A percentile compares a stretch with the other conserved stretches of the same genome.
Evolutionary conservation across 768 basidiomycete genomes (phyloP).

Genomic region (Podaxis mareebaensis): DNA sequence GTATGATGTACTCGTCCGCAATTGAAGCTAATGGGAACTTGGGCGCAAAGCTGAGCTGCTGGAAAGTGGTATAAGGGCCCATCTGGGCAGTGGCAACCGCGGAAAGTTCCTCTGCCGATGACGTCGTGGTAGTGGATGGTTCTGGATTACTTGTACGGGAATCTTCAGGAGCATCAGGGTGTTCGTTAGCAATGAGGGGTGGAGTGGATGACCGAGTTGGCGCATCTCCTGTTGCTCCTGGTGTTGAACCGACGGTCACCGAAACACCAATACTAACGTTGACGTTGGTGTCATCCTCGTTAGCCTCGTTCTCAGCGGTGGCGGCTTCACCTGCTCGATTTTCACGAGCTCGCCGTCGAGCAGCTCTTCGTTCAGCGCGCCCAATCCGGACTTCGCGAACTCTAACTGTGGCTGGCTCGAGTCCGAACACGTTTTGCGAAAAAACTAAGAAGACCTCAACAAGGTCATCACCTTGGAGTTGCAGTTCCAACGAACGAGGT

Average conservation of each 20-base stretch:
- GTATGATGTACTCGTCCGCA: conserved; percentile 89
- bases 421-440: conserved; percentile 87
- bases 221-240: conserved; percentile 35
- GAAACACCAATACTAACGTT: conserved; percentile 66
- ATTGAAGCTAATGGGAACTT: conserved; percentile 87
- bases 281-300: conserved; percentile 57
- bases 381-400: conserved; percentile 94
- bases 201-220: conserved; percentile 35
- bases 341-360: conserved; percentile 77
- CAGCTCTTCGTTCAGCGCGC: conserved; percentile 82
- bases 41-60: conserved; percentile 84
- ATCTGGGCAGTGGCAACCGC: conserved; percentile 69
- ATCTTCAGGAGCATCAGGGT: conserved; percentile 39
- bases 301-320: conserved; percentile 38
- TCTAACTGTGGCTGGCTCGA: conserved; percentile 90
- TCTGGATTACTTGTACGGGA: conserved; percentile 32
- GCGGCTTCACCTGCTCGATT: conserved; percentile 52
- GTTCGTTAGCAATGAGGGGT: conserved; percentile 41
- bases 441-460: conserved; percentile 93
- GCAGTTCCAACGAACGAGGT: conserved; percentile 81
- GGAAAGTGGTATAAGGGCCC: conserved; percentile 90
- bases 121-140: conserved; percentile 32
- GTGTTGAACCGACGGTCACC: conserved; percentile 42
- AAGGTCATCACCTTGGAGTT: conserved; percentile 89
- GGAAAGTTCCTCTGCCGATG: conserved; percentile 65